Base-by-base conservation (phyloP, 116 monocot species). In the Phalaenopsis hybrid region DNA sequence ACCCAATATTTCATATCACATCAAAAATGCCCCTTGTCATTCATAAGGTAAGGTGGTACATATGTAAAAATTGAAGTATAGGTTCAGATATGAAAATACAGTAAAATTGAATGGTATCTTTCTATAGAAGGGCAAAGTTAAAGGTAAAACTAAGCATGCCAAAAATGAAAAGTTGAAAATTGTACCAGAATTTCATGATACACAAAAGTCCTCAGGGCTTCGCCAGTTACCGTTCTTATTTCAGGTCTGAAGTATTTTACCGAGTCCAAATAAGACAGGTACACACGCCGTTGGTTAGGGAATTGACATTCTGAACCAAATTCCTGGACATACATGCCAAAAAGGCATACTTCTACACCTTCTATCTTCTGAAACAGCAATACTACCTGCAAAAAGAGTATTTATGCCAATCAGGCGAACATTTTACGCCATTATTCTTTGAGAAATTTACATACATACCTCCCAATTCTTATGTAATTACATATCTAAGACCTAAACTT, bases 251-350 rank as follows among this genome's bases (percentile, higher is more conserved):
- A 96, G 85, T 96, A 96, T 84, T 96, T 96, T 79, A 96, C 92
- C 55, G 96, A 96, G 79, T 96, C 96, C 73, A 96, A 82, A 82
- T 96, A 96, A 81, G 96, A 96, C 69, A 96, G 88, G 81, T 96
- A 96, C 63, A 92, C 90, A 44, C 94, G 94, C 18, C 96, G 81
- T 57, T 96, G 94, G 83, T 96, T 96, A 44, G 96, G 96, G 72
- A 92, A 91, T 78, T 79, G 76, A 79, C 88, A 96, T 86, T 96
- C 92, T 59, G 96, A 92, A 79, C 96, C 96, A 87, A 92, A 96
- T 86, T 96, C 96, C 85, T 96, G 96, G 43, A 96, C 94, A 82
- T 96, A 96, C 96, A 96, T 96, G 45, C 94, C 96, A 88, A 96
- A 96, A 5, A 96, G 87, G 81, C 96, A 96, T 15, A 96, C 96